A percentile compares a stretch with the other conserved stretches of the same genome.
Evolutionary conservation across 2,329 filamentous ascomycete genomes (phyloP).

Genomic region (Colletotrichum costaricense): DNA sequence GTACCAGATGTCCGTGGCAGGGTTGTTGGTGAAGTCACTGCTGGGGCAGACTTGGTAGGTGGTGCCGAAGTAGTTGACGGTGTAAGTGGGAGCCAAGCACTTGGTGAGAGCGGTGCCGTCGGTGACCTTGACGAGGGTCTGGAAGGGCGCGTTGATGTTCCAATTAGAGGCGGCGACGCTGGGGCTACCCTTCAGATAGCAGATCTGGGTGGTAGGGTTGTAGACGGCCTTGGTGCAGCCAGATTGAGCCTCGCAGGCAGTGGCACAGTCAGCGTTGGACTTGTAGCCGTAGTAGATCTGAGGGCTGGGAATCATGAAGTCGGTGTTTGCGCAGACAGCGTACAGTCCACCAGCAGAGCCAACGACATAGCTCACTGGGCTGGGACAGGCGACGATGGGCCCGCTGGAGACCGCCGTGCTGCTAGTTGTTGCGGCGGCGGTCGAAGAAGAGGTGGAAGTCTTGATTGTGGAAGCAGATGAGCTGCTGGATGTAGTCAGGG

Average conservation of each 20-base stretch:
- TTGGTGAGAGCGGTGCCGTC: conserved; percentile 11
- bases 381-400: background rate
- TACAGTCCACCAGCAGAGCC: conserved; percentile 11
- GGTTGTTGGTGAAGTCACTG: conserved; percentile 26
- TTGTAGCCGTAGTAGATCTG: conserved; percentile 20
- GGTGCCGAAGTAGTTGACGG: background rate
- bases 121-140: conserved; percentile 13
- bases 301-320: conserved; percentile 19
- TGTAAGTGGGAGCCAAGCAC: conserved; percentile 15
- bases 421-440: background rate
- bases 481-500: background rate
- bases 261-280: conserved; percentile 10
- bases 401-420: background rate
- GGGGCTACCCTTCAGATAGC: conserved; percentile 18
- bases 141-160: conserved; percentile 10
- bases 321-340: conserved; percentile 15
- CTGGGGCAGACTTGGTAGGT: conserved; percentile 16
- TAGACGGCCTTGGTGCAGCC: conserved; percentile 21
- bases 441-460: background rate
- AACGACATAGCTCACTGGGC: conserved; percentile 14
- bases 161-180: conserved; percentile 14
- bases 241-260: background rate
- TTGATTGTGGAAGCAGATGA: background rate
- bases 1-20: conserved; percentile 21
- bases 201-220: conserved; percentile 7